phyloP scores from a whole-genome alignment of 2,329 filamentous ascomycete genomes.

The Cladosporium colombiae region DNA sequence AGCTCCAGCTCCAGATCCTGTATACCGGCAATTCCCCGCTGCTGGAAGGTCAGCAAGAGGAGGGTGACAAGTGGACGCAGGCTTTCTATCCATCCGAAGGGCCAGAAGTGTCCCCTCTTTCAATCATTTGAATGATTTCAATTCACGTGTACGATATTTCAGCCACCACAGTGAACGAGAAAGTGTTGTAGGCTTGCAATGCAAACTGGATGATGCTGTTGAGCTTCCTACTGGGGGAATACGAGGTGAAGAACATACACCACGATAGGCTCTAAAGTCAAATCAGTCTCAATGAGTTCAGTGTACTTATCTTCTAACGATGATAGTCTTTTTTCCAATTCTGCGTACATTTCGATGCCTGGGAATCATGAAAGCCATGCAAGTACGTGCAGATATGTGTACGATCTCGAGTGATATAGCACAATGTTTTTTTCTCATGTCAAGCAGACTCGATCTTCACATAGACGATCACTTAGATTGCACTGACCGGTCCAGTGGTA shows the following conservation, averaged over 20 bases:
- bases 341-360: not conserved
- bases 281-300: not conserved
- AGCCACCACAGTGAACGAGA: not conserved
- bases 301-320: not conserved
- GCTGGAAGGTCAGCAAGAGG: not conserved
- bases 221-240: not conserved
- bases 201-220: not conserved
- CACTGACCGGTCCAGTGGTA: not conserved
- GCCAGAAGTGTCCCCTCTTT: not conserved
- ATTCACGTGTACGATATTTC: not conserved
- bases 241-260: not conserved
- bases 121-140: not conserved
- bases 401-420: not conserved
- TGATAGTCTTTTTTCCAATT: not conserved
- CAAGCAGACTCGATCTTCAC: not conserved
- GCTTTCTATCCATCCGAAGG: not conserved
- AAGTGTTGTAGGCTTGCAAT: not conserved
- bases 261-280: not conserved
- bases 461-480: not conserved
- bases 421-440: not conserved
- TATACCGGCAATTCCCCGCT: not conserved
- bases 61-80: not conserved
- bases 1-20: not conserved
- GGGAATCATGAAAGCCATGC: not conserved
- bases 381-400: not conserved